Percentiles rank a stretch among this genome's conserved stretches.
phyloP scores from a whole-genome alignment of 2,329 filamentous ascomycete species.

The Nannizziopsis barbatae region DNA sequence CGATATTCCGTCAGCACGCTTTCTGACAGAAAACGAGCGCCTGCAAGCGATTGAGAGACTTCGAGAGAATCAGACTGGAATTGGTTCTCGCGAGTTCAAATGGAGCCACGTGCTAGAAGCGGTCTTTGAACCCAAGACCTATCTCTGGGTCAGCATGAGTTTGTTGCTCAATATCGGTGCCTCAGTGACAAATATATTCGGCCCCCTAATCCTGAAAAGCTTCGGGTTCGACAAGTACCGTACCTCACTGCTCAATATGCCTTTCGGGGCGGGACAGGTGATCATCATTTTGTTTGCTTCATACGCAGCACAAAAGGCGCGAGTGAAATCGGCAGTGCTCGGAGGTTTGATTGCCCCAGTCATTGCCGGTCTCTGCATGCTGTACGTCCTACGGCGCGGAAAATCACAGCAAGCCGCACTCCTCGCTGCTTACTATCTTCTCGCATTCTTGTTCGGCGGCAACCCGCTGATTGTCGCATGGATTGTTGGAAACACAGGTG shows the following conservation, averaged over 20 bases:
- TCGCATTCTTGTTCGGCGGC: constrained; percentile 55
- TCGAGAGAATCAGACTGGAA: constrained; percentile 41
- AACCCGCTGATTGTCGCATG: constrained; percentile 57
- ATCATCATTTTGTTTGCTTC: constrained; percentile 49
- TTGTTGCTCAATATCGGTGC: constrained; percentile 55
- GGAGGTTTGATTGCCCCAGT: constrained; percentile 47
- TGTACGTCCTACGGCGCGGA: constrained; percentile 8
- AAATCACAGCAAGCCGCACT: constrained; percentile 38
- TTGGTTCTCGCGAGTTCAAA: constrained; percentile 38
- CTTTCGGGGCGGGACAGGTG: constrained; percentile 53
- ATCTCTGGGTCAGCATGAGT: constrained; percentile 51
- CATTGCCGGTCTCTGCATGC: constrained; percentile 45
- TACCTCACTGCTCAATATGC: constrained; percentile 54
- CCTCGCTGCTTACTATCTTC: constrained; percentile 53
- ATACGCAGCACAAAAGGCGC: constrained; percentile 47
- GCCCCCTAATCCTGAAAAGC: constrained; percentile 51
- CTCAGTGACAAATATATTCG: constrained; percentile 53
- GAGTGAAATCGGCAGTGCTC: constrained; percentile 48
- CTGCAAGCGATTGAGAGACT: constrained; percentile 40
- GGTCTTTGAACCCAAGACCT: constrained; percentile 38
- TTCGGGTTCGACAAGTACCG: constrained; percentile 49
- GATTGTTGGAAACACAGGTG: constrained; percentile 59
- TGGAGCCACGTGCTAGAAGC: constrained; percentile 35
- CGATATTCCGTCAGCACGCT: constrained; percentile 44
- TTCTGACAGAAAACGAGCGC: constrained; percentile 39